Percentiles rank a stretch among this genome's conserved stretches.
Conservation (phyloP, 768 basidiomycete species). For the Coprinopsis cinerea region DNA sequence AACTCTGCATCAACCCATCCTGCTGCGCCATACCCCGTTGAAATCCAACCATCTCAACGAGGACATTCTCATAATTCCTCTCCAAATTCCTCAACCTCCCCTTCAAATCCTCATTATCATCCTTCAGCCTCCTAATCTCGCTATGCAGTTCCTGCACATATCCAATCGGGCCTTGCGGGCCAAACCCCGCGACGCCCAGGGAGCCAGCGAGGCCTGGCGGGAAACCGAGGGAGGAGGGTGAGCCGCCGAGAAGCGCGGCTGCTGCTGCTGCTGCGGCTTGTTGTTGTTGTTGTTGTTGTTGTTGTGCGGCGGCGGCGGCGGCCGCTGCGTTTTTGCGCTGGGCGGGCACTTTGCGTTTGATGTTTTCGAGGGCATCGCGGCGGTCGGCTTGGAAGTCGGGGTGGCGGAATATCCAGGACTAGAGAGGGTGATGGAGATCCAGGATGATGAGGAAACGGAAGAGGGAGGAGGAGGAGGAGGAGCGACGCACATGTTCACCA, state of each 20-base stretch:
- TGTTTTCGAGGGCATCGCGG: constrained; percentile 50
- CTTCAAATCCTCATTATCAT: constrained; percentile 28
- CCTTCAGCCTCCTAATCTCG: constrained; percentile 25
- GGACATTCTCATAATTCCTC: constrained; percentile 31
- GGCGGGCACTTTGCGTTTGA: constrained; percentile 54
- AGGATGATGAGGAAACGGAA: neutral
- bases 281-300: constrained; percentile 9
- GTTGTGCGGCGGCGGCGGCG: constrained; percentile 24
- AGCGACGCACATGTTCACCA: constrained; percentile 46
- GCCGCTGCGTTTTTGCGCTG: constrained; percentile 43
- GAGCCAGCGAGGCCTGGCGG: neutral
- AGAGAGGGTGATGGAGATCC: neutral
- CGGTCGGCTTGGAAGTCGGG: constrained; percentile 53
- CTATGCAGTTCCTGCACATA: constrained; percentile 4
- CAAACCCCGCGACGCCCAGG: neutral
- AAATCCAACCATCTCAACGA: constrained; percentile 32
- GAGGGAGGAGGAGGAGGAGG: neutral
- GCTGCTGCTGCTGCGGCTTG: constrained; percentile 12
- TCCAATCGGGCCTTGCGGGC: constrained; percentile 1
- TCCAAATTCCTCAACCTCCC: constrained; percentile 31
- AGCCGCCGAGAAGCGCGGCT: neutral
- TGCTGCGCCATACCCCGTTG: constrained; percentile 59
- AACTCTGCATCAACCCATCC: constrained; percentile 74
- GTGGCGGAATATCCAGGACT: constrained; percentile 58
- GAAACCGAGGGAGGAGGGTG: no score